Evolutionary conservation across 352 stramenopile species (phyloP).

Genomic region (Pythium sukuiense): DNA sequence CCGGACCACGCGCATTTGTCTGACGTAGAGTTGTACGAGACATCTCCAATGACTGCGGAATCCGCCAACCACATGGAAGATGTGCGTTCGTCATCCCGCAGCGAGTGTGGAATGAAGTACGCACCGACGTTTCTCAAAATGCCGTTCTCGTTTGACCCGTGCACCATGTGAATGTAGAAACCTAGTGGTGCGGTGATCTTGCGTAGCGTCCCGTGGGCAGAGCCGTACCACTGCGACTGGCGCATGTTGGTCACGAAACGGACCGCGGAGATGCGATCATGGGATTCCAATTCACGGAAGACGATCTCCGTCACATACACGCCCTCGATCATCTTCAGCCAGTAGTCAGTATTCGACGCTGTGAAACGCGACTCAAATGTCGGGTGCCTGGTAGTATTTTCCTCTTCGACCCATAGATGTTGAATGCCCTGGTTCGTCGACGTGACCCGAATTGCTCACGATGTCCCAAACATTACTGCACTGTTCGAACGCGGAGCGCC

Average conservation of each 20-base stretch:
- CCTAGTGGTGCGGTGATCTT: not conserved
- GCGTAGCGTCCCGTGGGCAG: not conserved
- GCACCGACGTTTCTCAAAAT: not conserved
- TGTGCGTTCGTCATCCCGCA: not conserved
- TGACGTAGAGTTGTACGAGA: not conserved
- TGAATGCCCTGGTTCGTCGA: not conserved
- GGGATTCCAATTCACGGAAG: not conserved
- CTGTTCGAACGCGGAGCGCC: not conserved
- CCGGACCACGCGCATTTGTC: not conserved
- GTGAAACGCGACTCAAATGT: not conserved
- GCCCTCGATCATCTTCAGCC: slow-evolving; percentile 3
- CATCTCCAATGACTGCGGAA: not conserved
- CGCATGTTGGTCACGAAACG: slow-evolving; percentile 7
- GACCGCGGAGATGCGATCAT: not conserved
- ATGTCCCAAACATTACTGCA: not conserved
- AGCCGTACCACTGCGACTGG: slow-evolving; percentile 5
- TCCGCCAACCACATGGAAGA: not conserved
- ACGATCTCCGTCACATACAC: slow-evolving; percentile 5
- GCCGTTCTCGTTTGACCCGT: not conserved
- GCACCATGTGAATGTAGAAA: slow-evolving; percentile 7
- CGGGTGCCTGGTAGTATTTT: not conserved
- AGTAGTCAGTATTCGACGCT: not conserved
- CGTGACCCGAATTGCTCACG: not conserved
- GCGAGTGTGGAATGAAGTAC: not conserved
- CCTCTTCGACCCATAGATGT: not conserved